A percentile compares a stretch with the other conserved stretches of the same genome.
These are phyloP conservation scores for Termitomyces sp. DNA, from an alignment of 768 basidiomycete genomes.

Conservation along the genomic window DNA sequence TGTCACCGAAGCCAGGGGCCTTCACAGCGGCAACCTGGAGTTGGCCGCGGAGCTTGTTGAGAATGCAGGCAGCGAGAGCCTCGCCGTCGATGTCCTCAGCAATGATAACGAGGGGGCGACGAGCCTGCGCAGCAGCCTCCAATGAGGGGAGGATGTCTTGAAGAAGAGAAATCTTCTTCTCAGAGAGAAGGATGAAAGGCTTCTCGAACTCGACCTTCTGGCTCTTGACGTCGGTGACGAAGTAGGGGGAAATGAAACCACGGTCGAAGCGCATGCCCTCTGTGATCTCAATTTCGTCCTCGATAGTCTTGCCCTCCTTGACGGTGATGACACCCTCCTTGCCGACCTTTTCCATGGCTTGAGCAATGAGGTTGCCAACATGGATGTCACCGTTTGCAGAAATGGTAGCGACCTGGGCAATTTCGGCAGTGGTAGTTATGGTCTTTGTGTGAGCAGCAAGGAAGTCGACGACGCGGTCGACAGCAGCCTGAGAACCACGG, in stretches of 20 bases:
- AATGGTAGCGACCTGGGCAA: constrained; percentile 98
- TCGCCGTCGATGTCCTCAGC: constrained; percentile 98
- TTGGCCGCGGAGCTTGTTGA: constrained; percentile 99
- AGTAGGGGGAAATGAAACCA: constrained; percentile 97
- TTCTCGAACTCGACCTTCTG: constrained; percentile 98
- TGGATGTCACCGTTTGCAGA: constrained; percentile 80
- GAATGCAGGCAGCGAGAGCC: constrained; percentile 94
- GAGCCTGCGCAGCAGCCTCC: constrained; percentile 71
- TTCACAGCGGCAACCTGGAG: constrained; percentile 93
- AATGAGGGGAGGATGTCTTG: constrained; percentile 95
- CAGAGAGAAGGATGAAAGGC: constrained; percentile 87
- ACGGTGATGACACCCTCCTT: constrained; percentile 99
- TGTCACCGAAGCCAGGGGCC: constrained; percentile 98
- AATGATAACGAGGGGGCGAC: constrained; percentile 93
- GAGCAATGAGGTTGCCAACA: constrained; percentile 92
- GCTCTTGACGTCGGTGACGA: constrained; percentile 95
- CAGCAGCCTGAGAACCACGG: constrained; percentile 95
- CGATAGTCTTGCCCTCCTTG: constrained; percentile 97
- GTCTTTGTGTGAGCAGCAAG: constrained; percentile 85
- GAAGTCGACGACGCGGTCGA: constrained; percentile 91
- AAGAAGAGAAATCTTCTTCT: constrained; percentile 96
- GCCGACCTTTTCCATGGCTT: constrained; percentile 99
- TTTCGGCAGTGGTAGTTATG: constrained; percentile 96
- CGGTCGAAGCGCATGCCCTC: constrained; percentile 99
- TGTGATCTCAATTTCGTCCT: constrained; percentile 98